Percentiles rank a stretch among this genome's conserved stretches.
Conservation (phyloP, 164 flowering plant genomes). For the Akebia trifoliata region DNA sequence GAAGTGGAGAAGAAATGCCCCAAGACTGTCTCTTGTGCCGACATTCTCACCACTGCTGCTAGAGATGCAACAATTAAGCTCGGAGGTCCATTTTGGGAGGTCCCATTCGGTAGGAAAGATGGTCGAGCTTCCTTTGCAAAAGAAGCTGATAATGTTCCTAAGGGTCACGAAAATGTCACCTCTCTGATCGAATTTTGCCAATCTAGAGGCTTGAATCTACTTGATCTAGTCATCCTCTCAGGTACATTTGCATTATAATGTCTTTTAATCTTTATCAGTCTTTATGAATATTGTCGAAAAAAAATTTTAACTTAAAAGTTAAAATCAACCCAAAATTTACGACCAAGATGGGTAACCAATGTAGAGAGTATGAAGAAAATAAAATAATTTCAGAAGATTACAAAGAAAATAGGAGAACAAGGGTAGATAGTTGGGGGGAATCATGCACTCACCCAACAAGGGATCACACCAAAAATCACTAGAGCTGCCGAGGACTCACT, state of each 20-base stretch:
- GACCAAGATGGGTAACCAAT: too few species aligned
- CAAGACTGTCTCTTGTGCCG: slow-evolving; percentile 73
- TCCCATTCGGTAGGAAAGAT: slow-evolving; percentile 70
- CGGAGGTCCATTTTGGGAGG: slow-evolving; percentile 67
- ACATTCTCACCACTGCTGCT: slow-evolving; percentile 65
- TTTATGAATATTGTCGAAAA: too few species aligned
- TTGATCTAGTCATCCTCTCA: slow-evolving; percentile 70
- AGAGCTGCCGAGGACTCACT: too few species aligned
- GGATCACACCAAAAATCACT: too few species aligned
- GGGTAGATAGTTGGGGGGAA: too few species aligned
- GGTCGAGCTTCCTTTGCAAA: slow-evolving; percentile 45
- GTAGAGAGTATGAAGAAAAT: too few species aligned
- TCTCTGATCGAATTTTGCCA: slow-evolving; percentile 47
- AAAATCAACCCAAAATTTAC: too few species aligned
- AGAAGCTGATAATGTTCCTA: slow-evolving; percentile 54
- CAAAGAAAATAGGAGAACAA: too few species aligned
- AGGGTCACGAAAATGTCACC: slow-evolving; percentile 56
- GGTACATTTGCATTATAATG: slow-evolving; percentile 29
- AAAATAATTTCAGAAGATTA: too few species aligned
- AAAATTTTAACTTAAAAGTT: too few species aligned
- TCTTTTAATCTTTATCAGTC: background rate
- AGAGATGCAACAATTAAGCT: slow-evolving; percentile 55
- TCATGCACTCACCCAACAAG: too few species aligned
- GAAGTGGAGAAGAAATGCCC: slow-evolving; percentile 66
- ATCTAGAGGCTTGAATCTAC: slow-evolving; percentile 45